Conservation (phyloP, 1,284 basidiomycete species). For the Ceratobasidium sp. region DNA sequence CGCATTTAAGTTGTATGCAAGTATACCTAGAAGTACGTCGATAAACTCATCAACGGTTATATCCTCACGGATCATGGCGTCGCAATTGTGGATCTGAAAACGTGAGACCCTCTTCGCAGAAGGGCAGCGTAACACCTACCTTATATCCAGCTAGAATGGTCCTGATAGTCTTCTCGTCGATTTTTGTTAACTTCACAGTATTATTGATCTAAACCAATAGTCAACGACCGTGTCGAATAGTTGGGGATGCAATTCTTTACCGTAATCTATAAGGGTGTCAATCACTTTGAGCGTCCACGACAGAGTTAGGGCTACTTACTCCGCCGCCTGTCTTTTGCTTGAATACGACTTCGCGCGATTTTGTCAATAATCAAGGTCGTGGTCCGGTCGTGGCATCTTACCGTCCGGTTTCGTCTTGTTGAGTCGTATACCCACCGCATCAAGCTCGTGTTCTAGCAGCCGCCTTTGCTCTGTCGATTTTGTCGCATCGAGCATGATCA, state of each 20-base stretch:
- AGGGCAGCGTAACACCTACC: conserved; percentile 49
- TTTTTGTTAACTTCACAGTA: conserved; percentile 93
- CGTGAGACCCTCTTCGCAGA: conserved; percentile 1
- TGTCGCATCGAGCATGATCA: conserved; percentile 96
- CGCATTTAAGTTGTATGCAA: neutral
- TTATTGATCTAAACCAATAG: conserved; percentile 71
- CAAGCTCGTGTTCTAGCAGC: conserved; percentile 90
- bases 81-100: conserved; percentile 87
- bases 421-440: conserved; percentile 94
- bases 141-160: conserved; percentile 88
- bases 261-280: conserved; percentile 60
- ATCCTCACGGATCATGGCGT: conserved; percentile 97
- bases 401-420: conserved; percentile 92
- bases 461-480: conserved; percentile 94
- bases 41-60: conserved; percentile 98
- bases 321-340: conserved; percentile 89
- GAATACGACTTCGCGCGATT: conserved; percentile 58
- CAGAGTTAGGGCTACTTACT: conserved; percentile 62
- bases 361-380: conserved; percentile 61
- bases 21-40: conserved; percentile 88
- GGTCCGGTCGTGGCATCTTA: conserved; percentile 8
- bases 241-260: conserved; percentile 53
- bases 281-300: neutral
- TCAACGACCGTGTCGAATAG: neutral
- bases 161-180: conserved; percentile 93